These are phyloP conservation scores for Fusarium musae DNA, from an alignment of 2,329 filamentous ascomycete genomes.

Conservation along the genomic window DNA sequence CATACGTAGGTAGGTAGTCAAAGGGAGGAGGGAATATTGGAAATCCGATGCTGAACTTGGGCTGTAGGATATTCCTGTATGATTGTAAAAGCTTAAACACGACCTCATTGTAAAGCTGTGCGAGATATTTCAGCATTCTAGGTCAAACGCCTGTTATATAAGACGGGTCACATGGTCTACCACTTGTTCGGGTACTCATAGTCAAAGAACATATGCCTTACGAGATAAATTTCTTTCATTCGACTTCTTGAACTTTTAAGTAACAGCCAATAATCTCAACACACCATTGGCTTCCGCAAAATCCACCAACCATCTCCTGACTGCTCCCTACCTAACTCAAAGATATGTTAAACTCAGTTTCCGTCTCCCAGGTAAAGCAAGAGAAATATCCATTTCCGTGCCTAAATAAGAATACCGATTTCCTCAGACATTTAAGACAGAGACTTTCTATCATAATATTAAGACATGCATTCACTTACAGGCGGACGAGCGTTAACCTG, in stretches of 20 bases:
- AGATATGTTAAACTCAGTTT: background rate
- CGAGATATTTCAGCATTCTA: too few relatives aligned
- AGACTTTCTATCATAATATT: background rate
- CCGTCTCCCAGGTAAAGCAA: too few relatives aligned
- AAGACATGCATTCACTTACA: background rate
- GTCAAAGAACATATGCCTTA: background rate
- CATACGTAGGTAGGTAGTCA: background rate
- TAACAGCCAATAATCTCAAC: background rate
- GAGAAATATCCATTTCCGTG: background rate
- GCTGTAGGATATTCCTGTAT: background rate
- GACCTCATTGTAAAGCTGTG: background rate
- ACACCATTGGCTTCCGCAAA: background rate
- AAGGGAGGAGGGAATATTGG: background rate
- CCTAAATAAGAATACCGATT: background rate
- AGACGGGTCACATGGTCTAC: background rate
- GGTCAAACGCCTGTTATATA: background rate
- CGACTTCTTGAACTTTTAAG: background rate
- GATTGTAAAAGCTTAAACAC: fast-evolving
- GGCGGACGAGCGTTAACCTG: background rate
- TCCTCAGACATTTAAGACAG: background rate
- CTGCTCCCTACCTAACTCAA: background rate
- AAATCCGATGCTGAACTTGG: background rate
- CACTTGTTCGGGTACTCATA: background rate
- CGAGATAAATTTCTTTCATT: background rate
- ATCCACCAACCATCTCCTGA: background rate